Evolutionary conservation across 139 green algal species (phyloP).

Genomic region (Chara braunii): DNA sequence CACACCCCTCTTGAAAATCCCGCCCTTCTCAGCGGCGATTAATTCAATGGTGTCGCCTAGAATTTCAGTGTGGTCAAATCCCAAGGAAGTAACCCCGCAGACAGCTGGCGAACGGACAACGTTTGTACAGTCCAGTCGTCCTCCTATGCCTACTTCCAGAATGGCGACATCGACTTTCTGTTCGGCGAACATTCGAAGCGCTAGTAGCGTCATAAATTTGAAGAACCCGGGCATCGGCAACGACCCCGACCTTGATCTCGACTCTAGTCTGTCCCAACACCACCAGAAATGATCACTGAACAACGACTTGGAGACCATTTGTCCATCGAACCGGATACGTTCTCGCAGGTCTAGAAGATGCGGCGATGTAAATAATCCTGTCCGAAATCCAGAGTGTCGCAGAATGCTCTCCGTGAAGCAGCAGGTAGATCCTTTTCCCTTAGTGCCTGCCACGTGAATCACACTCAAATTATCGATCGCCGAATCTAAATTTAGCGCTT

Average conservation of each 20-base stretch:
- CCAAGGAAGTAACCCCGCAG: slow-evolving; percentile 75
- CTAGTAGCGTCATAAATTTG: slow-evolving; percentile 87
- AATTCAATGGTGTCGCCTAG: slow-evolving; percentile 80
- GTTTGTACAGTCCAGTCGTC: slow-evolving; percentile 93
- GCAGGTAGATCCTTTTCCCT: slow-evolving; percentile 47
- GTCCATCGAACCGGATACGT: slow-evolving; percentile 46
- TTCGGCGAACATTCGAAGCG: slow-evolving; percentile 47
- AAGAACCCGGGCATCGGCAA: slow-evolving; percentile 84
- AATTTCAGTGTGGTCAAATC: slow-evolving; percentile 92
- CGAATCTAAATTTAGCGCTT: slow-evolving; percentile 16
- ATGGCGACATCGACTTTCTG: slow-evolving; percentile 73
- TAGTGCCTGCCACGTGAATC: slow-evolving; percentile 40
- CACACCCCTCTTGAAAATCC: slow-evolving; percentile 39
- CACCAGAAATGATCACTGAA: slow-evolving; percentile 60
- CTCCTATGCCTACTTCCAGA: slow-evolving; percentile 90
- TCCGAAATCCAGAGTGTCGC: slow-evolving; percentile 9
- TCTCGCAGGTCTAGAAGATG: slow-evolving; percentile 49
- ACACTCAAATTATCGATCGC: slow-evolving; percentile 20
- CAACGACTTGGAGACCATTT: slow-evolving; percentile 20
- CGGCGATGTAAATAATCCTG: slow-evolving; percentile 46
- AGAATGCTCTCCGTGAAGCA: slow-evolving; percentile 43
- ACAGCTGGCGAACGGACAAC: slow-evolving; percentile 48
- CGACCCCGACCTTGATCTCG: background rate
- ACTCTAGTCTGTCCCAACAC: slow-evolving; percentile 44
- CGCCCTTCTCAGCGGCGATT: slow-evolving; percentile 92